Conservation (phyloP, 2,329 filamentous ascomycete genomes). For the Cladosporium sp. region DNA sequence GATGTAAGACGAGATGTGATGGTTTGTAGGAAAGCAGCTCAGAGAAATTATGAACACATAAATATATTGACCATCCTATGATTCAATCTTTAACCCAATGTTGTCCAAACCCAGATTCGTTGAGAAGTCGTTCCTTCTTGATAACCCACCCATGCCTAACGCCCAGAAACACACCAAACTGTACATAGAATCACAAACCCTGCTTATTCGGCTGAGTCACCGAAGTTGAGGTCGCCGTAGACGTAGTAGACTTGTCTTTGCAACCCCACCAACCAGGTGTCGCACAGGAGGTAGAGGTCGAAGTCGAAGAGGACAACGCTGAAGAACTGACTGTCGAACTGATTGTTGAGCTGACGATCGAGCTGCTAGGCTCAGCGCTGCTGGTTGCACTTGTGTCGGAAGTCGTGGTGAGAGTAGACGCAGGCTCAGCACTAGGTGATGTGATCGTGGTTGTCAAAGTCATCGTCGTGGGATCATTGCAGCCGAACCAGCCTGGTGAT, state of each 20-base stretch:
- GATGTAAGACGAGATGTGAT: background rate
- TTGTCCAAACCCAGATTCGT: background rate
- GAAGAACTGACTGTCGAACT: background rate
- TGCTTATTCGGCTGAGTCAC: background rate
- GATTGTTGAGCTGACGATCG: background rate
- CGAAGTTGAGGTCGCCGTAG: background rate
- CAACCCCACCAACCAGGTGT: constrained; percentile 69
- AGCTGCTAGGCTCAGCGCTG: background rate
- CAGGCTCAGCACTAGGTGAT: constrained; percentile 2
- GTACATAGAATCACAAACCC: background rate
- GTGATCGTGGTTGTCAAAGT: constrained; percentile 16
- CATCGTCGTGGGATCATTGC: constrained; percentile 53
- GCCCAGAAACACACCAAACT: background rate
- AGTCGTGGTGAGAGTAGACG: constrained; percentile 5
- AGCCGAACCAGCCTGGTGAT: constrained; percentile 68
- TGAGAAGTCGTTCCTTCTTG: background rate
- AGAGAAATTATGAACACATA: background rate
- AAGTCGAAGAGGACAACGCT: background rate
- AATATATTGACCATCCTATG: background rate
- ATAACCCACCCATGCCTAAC: background rate
- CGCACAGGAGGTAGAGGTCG: constrained; percentile 54
- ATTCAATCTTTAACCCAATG: background rate
- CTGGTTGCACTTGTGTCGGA: constrained; percentile 8
- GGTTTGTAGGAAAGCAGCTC: background rate
- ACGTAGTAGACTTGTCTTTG: constrained; percentile 54